These are phyloP conservation scores for Cutaneotrichosporon sp. DNA, from an alignment of 1,284 basidiomycete species.

Conservation along the genomic window DNA sequence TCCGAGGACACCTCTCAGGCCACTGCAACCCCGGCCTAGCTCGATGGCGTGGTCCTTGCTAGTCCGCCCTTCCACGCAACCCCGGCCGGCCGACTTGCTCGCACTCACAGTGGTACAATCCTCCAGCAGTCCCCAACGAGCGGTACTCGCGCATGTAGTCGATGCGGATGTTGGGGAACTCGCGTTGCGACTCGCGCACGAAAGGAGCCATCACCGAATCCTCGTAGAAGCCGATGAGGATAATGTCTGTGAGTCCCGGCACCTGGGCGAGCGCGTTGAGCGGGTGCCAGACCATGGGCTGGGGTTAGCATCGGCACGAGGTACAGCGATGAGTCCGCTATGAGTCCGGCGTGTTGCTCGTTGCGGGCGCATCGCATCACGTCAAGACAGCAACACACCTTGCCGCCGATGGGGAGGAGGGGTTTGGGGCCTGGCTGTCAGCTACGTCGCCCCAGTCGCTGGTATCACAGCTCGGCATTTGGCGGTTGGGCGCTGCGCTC, in stretches of 20 bases:
- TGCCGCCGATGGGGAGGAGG: slow-evolving; percentile 51
- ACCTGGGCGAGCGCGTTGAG: slow-evolving; percentile 51
- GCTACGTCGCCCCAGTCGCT: neutral
- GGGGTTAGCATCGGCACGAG: neutral
- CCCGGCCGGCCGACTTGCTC: too few species aligned
- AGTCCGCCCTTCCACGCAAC: too few species aligned
- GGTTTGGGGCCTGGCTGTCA: slow-evolving; percentile 48
- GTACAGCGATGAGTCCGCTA: neutral
- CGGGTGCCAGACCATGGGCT: slow-evolving; percentile 54
- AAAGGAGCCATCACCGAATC: slow-evolving; percentile 51
- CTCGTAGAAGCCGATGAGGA: slow-evolving; percentile 55
- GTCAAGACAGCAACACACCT: slow-evolving; percentile 24
- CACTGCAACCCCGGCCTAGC: too few species aligned
- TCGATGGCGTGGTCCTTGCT: too few species aligned
- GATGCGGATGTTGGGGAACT: slow-evolving; percentile 52
- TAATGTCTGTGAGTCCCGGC: slow-evolving; percentile 50
- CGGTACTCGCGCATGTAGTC: slow-evolving; percentile 54
- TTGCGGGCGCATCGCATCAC: too few species aligned
- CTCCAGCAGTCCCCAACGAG: slow-evolving; percentile 53
- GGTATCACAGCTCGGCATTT: too few species aligned
- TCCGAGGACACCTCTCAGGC: too few species aligned
- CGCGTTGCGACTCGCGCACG: slow-evolving; percentile 51
- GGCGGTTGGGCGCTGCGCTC: too few species aligned
- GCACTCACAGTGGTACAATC: slow-evolving; percentile 47
- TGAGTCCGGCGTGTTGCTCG: too few species aligned